Base-by-base conservation (phyloP, 1,139 yeast species). In the Kazachstania sp. region DNA sequence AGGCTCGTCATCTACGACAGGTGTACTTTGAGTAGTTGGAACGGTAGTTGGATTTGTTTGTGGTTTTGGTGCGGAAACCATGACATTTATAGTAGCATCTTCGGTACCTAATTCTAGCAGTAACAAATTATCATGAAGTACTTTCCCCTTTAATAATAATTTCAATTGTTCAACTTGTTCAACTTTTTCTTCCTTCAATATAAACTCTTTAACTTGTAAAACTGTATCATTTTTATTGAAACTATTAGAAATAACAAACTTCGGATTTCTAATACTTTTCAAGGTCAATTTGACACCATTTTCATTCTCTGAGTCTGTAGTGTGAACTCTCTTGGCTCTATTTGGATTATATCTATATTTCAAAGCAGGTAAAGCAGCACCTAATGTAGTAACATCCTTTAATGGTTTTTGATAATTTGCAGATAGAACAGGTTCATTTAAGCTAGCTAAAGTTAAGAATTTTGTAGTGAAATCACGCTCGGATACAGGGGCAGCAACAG, bases 211-310 rank as follows among this genome's bases (percentile, higher is more conserved):
- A n/a, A 73, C 60, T 40, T 68, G 65, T 41, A 63, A 61, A 8
- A 74, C 58, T 0, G 75, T 67, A 3, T 64, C 64, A 12, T 57
- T 58, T 1, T 65, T 49, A 19, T 54, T 47, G 8, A 66, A 55
- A 8, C 54, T 53, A 3, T 67, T 48, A 12, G 60, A 54, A 3
- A 60, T 44, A 15, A 59, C 57, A 51, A 74, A 72, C 51, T 71
- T 73, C 15, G 79, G 79, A 18, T 73, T 65, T 52, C 72, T 71
- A 23, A 75, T 63, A 31, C 76, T 72, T 55, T 73, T 74, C 54
- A 74, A 63, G 4, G 64, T 59, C 32, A 71, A 41, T 29, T 51
- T 51, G 12, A 63, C 46, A 5, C 43, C 9, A 2, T 39, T 31
- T 4, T 43, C 37, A 11, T 29, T 11, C n/a, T 30, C 29, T n/a